These are phyloP conservation scores for Penicillium atrosanguineum DNA, from an alignment of 495 filamentous ascomycete species.

Conservation along the genomic window DNA sequence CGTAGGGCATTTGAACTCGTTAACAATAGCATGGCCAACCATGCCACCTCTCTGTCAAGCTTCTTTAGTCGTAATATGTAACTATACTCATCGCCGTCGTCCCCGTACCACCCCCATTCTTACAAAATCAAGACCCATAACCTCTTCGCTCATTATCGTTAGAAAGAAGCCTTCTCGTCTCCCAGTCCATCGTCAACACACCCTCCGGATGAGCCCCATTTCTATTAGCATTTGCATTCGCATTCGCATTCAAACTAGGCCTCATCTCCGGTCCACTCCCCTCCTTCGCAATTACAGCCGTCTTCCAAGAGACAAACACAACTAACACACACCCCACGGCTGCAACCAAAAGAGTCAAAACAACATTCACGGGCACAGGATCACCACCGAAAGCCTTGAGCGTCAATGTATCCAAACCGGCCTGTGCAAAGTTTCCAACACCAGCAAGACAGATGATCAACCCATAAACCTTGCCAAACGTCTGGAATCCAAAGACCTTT, in stretches of 20 bases:
- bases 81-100: background rate
- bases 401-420: conserved; percentile 75
- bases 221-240: background rate
- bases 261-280: background rate
- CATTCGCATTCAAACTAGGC: background rate
- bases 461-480: conserved; percentile 96
- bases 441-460: conserved; percentile 87
- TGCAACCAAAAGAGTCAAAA: conserved; percentile 59
- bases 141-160: background rate
- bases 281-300: conserved; percentile 1
- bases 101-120: background rate
- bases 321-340: conserved; percentile 59
- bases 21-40: too few relatives aligned
- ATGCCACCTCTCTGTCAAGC: too few relatives aligned
- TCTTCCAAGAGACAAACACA: conserved; percentile 53
- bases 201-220: background rate
- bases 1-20: too few relatives aligned
- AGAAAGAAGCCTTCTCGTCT: conserved; percentile 11
- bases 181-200: conserved; percentile 6
- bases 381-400: conserved; percentile 67
- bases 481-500: conserved; percentile 94
- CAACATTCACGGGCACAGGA: conserved; percentile 76
- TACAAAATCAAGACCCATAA: conserved; percentile 6
- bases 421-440: conserved; percentile 83
- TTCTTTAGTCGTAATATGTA: too few relatives aligned